Conservation (phyloP, 2,329 filamentous ascomycete genomes). For the Monilinia fructigena region DNA sequence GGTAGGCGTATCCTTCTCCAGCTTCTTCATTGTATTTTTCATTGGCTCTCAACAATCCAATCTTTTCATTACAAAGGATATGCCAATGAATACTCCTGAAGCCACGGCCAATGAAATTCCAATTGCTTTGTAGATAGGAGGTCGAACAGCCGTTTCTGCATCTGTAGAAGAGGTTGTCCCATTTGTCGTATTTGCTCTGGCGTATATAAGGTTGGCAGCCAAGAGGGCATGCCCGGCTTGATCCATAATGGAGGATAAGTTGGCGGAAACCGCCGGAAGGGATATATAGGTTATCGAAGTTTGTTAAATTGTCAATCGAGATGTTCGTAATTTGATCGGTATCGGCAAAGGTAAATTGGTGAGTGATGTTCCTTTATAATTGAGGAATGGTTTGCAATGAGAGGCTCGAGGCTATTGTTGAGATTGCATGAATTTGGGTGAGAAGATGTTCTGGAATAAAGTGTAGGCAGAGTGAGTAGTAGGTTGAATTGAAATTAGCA, state of each 20-base stretch:
- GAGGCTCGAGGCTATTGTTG: background rate
- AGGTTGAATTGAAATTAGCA: background rate
- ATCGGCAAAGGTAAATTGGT: slow-evolving; percentile 7
- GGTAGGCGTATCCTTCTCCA: slow-evolving; percentile 93
- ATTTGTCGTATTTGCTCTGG: slow-evolving; percentile 45
- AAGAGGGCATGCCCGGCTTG: slow-evolving; percentile 42
- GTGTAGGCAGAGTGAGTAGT: background rate
- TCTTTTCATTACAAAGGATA: slow-evolving; percentile 96
- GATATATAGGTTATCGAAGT: slow-evolving; percentile 13
- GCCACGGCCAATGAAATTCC: slow-evolving; percentile 82
- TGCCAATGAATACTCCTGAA: slow-evolving; percentile 89
- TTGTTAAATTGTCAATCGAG: slow-evolving; percentile 14
- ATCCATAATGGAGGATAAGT: slow-evolving; percentile 41
- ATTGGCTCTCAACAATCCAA: slow-evolving; percentile 86
- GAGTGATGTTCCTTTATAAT: background rate
- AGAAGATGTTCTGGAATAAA: slow-evolving; percentile 1
- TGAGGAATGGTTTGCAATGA: background rate
- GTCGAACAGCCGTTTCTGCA: slow-evolving; percentile 30
- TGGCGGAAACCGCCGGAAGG: slow-evolving; percentile 24
- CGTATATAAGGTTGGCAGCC: slow-evolving; percentile 45
- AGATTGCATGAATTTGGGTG: slow-evolving; percentile 12
- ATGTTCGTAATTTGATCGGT: slow-evolving; percentile 3
- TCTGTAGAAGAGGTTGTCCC: slow-evolving; percentile 32
- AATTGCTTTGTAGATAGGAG: slow-evolving; percentile 70
- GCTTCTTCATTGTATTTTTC: slow-evolving; percentile 95